Conservation (phyloP, 2,329 filamentous ascomycete genomes). For the Elsinoe batatas region DNA sequence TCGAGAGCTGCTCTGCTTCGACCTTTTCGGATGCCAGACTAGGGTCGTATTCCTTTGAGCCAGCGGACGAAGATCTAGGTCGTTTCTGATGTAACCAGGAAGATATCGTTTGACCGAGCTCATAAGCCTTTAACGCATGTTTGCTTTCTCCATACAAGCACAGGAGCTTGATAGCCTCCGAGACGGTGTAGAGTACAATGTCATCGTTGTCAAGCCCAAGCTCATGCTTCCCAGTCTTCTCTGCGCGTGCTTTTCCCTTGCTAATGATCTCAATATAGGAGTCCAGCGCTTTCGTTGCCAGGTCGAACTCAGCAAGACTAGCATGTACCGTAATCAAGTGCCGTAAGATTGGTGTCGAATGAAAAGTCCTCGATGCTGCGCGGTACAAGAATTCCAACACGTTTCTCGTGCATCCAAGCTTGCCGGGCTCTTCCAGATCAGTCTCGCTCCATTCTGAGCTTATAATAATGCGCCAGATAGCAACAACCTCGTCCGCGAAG, state of each 20-base stretch:
- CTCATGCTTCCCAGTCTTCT: slow-evolving; percentile 62
- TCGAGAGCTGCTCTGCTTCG: slow-evolving; percentile 36
- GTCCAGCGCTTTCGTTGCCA: slow-evolving; percentile 83
- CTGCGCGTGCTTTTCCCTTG: slow-evolving; percentile 71
- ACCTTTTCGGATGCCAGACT: slow-evolving; percentile 22
- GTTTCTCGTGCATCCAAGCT: slow-evolving; percentile 61
- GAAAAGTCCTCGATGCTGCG: slow-evolving; percentile 85
- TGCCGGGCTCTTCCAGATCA: slow-evolving; percentile 73
- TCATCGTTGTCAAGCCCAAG: slow-evolving; percentile 68
- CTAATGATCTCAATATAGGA: slow-evolving; percentile 84
- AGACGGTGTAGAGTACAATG: slow-evolving; percentile 64
- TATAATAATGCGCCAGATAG: slow-evolving; percentile 76
- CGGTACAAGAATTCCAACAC: slow-evolving; percentile 81
- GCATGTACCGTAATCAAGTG: slow-evolving; percentile 82
- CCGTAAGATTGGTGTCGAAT: slow-evolving; percentile 80
- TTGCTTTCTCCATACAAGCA: slow-evolving; percentile 69
- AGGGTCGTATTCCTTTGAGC: slow-evolving; percentile 17
- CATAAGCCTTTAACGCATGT: slow-evolving; percentile 68
- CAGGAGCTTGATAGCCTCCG: slow-evolving; percentile 68
- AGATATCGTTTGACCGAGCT: slow-evolving; percentile 61
- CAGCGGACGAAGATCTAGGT: slow-evolving; percentile 19
- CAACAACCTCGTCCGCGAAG: slow-evolving; percentile 69
- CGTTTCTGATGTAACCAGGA: slow-evolving; percentile 59
- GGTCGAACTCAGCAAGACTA: slow-evolving; percentile 78
- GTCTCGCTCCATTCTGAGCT: slow-evolving; percentile 70